Conservation (phyloP, 176 grass and related monocot genomes). For the Zoysia pacifica region DNA sequence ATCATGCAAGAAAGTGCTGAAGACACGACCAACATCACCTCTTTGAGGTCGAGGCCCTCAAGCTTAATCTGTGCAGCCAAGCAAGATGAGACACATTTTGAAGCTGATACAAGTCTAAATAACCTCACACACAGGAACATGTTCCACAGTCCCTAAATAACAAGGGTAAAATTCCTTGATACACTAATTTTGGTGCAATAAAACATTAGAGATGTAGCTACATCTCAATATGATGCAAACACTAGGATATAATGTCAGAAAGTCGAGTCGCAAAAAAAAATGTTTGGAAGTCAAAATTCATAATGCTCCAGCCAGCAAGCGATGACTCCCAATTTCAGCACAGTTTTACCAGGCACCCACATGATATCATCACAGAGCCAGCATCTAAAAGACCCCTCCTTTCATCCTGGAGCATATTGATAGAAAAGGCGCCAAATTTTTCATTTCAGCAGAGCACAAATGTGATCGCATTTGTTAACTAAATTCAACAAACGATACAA, state of each 20-base stretch:
- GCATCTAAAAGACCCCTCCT: neutral
- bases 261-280: neutral
- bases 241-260: neutral
- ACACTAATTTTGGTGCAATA: neutral
- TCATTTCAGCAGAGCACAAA: slow-evolving; percentile 37
- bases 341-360: neutral
- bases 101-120: neutral
- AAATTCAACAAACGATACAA: slow-evolving; percentile 18
- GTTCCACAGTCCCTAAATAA: neutral
- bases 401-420: neutral
- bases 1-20: neutral
- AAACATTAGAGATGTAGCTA: neutral
- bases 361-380: neutral
- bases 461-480: neutral
- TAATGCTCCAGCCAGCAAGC: neutral
- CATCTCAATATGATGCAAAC: neutral
- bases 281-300: neutral
- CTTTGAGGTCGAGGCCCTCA: neutral
- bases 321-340: neutral
- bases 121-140: neutral
- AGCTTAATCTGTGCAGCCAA: neutral
- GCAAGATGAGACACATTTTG: neutral
- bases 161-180: neutral
- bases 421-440: slow-evolving; percentile 27
- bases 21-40: neutral